Evolutionary conservation across 441 rosid species (phyloP), one percentile per base, ranked within the genome.

Genomic region (Erysimum cheiri): DNA sequence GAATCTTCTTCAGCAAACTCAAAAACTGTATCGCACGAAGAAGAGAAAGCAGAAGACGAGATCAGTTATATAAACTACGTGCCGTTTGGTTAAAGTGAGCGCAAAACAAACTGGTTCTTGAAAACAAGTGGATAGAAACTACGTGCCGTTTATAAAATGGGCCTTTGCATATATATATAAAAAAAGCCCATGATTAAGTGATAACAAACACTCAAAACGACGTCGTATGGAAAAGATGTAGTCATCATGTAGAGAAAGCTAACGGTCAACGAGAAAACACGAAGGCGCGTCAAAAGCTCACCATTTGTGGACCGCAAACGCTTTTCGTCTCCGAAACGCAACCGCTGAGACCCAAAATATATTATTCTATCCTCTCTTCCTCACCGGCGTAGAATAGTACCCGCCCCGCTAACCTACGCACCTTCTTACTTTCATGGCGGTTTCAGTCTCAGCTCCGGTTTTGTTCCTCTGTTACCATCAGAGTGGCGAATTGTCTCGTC

Each of bases 221-320:
- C 66, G 39, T 0, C 79, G 79, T 71, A 0, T 7, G 6, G 37
- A 1, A 31, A 10, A 26, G 39, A 46, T 31, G 32, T 36, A 10
- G 37, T n/a, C n/a, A n/a, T 19, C 22, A 19, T 19, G 22, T 19
- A 31, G 31, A 54, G 2, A 24, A 52, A 9, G 17, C 6, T 35
- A 46, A 79, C 70, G 73, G 74, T 74, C 66, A 86, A 79, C 69
- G 73, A 63, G 88, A 88, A 82, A 87, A 78, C 55, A 78, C 55
- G 89, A 83, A 82, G 72, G 73, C 89, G 92, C 88, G 90, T 79
- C 80, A 74, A 84, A 60, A 56, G 31, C 72, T 52, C 5, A 72
- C 92, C 93, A 76, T 35, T 76, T 79, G 88, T 84, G 91, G 92
- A 73, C 76, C 28, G 66, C 58, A 78, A 32, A 49, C 28, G 31